Evolutionary conservation across 768 basidiomycete species (phyloP).

Genomic region (Cytidiella melzeri): DNA sequence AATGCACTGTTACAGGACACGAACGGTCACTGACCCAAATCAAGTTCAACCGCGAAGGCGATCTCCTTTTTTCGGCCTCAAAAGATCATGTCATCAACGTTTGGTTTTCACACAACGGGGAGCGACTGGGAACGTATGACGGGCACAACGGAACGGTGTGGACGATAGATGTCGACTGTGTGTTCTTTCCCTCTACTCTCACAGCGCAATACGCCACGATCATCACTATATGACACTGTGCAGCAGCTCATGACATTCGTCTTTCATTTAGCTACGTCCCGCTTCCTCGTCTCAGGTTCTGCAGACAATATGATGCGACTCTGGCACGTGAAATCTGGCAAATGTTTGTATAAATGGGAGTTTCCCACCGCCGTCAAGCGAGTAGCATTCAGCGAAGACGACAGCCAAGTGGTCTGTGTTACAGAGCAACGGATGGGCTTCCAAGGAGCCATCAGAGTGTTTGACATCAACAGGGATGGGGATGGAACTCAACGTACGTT

Average conservation of each 20-base stretch:
- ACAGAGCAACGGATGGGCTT: slow-evolving; percentile 97
- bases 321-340: slow-evolving; percentile 86
- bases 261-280: slow-evolving; percentile 58
- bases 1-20: slow-evolving; percentile 63
- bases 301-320: slow-evolving; percentile 92
- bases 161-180: slow-evolving; percentile 95
- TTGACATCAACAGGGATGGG: slow-evolving; percentile 75
- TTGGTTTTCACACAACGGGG: slow-evolving; percentile 97
- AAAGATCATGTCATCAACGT: slow-evolving; percentile 96
- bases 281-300: slow-evolving; percentile 83
- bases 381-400: slow-evolving; percentile 86
- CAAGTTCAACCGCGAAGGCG: slow-evolving; percentile 95
- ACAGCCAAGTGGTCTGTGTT: slow-evolving; percentile 80
- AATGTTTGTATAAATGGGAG: slow-evolving; percentile 94
- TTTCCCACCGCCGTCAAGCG: slow-evolving; percentile 98
- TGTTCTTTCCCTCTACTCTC: slow-evolving; percentile 24
- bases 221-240: not conserved
- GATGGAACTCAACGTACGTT: slow-evolving; percentile 78
- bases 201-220: not conserved
- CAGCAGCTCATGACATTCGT: too few species aligned
- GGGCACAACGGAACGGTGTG: slow-evolving; percentile 96
- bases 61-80: slow-evolving; percentile 90
- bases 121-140: slow-evolving; percentile 92
- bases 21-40: slow-evolving; percentile 96
- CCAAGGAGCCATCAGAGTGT: slow-evolving; percentile 88